A percentile compares a stretch with the other conserved stretches of the same genome.
Conservation (phyloP, 345 rosid species). For the Carallia pectinifolia region DNA sequence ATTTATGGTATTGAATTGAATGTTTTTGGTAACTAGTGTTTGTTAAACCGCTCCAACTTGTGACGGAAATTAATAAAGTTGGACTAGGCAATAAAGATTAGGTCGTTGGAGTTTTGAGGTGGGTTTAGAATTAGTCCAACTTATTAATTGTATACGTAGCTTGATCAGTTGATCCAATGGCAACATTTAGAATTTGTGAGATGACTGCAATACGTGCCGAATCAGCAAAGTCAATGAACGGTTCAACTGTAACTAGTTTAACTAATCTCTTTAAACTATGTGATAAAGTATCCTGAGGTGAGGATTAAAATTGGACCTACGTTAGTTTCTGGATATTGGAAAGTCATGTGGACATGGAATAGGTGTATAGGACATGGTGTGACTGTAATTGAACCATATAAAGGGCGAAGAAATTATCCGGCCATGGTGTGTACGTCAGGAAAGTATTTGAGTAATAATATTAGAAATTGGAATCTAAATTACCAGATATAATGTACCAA, state of each 20-base stretch:
- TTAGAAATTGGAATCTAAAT: neutral
- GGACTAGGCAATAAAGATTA: slow-evolving; percentile 31
- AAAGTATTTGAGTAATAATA: neutral
- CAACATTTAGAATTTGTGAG: neutral
- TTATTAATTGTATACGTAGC: neutral
- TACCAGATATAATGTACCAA: too few relatives aligned
- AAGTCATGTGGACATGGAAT: neutral
- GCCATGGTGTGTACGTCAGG: neutral
- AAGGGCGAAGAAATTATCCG: neutral
- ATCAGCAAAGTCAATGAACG: slow-evolving; percentile 35
- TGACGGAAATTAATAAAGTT: slow-evolving; percentile 32
- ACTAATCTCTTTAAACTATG: slow-evolving; percentile 4
- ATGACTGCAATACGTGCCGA: neutral
- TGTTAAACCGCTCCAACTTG: slow-evolving; percentile 74
- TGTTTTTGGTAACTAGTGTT: slow-evolving; percentile 32
- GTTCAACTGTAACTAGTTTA: slow-evolving; percentile 49
- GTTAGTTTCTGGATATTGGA: slow-evolving; percentile 4
- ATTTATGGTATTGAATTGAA: neutral
- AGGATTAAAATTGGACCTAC: slow-evolving; percentile 19
- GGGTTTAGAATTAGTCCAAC: neutral
- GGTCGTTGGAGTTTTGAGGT: slow-evolving; percentile 32
- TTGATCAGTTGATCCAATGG: slow-evolving; percentile 31
- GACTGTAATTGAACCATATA: neutral
- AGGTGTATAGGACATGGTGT: neutral
- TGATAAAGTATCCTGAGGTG: neutral